phyloP scores from a whole-genome alignment of 306 rosid genomes.

The Hippophae gyantsensis region DNA sequence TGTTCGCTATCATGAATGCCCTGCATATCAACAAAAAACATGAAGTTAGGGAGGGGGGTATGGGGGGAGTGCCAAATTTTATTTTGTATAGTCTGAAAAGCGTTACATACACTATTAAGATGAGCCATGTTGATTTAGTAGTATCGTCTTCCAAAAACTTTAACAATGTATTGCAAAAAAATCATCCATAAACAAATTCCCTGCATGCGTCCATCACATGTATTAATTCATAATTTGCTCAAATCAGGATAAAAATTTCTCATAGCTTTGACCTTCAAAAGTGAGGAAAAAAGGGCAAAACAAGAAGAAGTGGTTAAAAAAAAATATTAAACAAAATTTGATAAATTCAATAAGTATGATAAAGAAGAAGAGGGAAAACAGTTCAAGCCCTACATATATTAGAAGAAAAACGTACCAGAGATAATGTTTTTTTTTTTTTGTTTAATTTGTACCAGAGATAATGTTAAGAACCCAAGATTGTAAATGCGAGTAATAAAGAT shows the following conservation, averaged over 20 bases:
- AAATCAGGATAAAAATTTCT: too few species aligned
- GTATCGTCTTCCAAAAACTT: background rate
- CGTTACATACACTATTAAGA: conserved; percentile 17
- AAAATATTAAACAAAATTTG: too few species aligned
- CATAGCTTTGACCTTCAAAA: background rate
- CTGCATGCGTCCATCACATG: conserved; percentile 18
- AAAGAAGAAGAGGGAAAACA: too few species aligned
- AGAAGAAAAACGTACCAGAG: too few species aligned
- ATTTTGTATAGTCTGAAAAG: background rate
- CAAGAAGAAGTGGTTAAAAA: too few species aligned
- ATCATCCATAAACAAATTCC: conserved; percentile 3
- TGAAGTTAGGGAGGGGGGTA: too few species aligned
- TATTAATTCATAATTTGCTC: too few species aligned
- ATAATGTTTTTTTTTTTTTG: too few species aligned
- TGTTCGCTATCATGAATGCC: conserved; percentile 12
- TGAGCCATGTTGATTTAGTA: conserved; percentile 22
- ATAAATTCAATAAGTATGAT: too few species aligned
- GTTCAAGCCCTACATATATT: too few species aligned
- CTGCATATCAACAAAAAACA: conserved; percentile 12
- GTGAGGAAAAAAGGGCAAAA: background rate
- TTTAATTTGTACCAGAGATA: conserved; percentile 8
- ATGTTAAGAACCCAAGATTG: conserved; percentile 4
- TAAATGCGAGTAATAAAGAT: conserved; percentile 1
- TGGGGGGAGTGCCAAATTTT: too few species aligned
- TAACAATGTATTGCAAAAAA: conserved; percentile 1